Conservation (phyloP, 1,284 basidiomycete species). For the Moniliophthora roreri region DNA sequence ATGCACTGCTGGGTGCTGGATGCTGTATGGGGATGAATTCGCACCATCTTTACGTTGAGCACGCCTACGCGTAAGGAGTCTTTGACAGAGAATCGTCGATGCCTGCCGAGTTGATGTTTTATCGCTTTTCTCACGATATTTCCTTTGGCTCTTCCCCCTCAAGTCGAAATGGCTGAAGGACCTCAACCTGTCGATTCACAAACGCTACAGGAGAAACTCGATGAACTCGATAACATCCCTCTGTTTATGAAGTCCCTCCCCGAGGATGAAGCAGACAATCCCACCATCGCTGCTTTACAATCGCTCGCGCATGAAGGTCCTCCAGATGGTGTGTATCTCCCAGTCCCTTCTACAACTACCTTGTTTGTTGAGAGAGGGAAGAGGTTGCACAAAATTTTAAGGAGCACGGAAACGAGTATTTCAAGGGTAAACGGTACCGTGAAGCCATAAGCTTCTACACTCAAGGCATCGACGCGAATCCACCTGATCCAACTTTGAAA, state of each 20-base stretch:
- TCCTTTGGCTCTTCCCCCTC: no score
- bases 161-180: constrained; percentile 16
- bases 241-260: constrained; percentile 94
- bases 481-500: constrained; percentile 59
- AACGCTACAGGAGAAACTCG: constrained; percentile 47
- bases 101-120: no score
- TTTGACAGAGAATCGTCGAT: no score
- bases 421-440: constrained; percentile 80
- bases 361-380: constrained; percentile 30
- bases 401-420: constrained; percentile 94
- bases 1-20: no score
- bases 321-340: constrained; percentile 78
- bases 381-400: constrained; percentile 94
- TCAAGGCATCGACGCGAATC: constrained; percentile 84
- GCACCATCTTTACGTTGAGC: no score
- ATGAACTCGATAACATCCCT: constrained; percentile 61
- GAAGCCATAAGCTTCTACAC: constrained; percentile 92
- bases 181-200: constrained; percentile 36
- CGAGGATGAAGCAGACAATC: constrained; percentile 52
- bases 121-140: no score
- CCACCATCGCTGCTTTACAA: constrained; percentile 81
- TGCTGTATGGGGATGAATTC: no score
- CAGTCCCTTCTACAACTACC: background rate
- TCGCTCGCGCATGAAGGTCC: constrained; percentile 87
- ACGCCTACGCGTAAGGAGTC: no score